Base-by-base conservation (phyloP, 2,329 filamentous ascomycete species). In the Huntiella bhutanensis region DNA sequence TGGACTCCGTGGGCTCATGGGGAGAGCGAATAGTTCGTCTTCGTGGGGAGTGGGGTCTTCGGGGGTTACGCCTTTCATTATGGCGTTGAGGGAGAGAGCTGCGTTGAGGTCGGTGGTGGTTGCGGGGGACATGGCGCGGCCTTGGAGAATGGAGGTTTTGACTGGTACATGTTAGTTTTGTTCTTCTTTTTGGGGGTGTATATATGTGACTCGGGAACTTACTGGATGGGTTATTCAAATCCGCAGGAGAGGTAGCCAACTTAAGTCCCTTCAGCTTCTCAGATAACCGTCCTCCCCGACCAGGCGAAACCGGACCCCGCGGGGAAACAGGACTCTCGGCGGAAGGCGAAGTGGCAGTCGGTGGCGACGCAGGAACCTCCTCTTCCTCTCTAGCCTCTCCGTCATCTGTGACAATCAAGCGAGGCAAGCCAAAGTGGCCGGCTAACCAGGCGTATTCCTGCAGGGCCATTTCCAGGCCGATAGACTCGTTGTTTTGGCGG, bases 361-460 rank as follows among this genome's bases (percentile, higher is more conserved):
- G 8, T 28, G 44, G 10, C 33, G 19, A 28, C n/a, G 38, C 19
- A 22, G 35, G 7, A 41, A 33, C 7, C 33, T 28, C 12, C 28
- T 52, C 49, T 16, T 50, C 52, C 41, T 51, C 53, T 49, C 55
- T 52, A 41, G 59, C 45, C 60, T 64, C 51, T 60, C 66, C 46
- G 62, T 60, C 37, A 3, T 41, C 34, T 4, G 28, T 36, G 11
- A 37, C 33, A 28, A 28, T 28, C 36, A 49, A 41, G 17, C 45
- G 42, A 55, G 58, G 1, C 40, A 83, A 65, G 4, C 80, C 80
- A 59, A 93, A 94, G 54, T 86, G 83, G 41, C 77, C 68, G 55
- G 84, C 73, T 45, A 94, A 86, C 85, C 85, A 93, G 54, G 82
- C 72, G 57, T 78, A 82, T 60, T 94, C 86, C 49, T 84, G 75